Evolutionary conservation across 2,329 filamentous ascomycete genomes (phyloP).

Genomic region (Ilyonectria sp.): DNA sequence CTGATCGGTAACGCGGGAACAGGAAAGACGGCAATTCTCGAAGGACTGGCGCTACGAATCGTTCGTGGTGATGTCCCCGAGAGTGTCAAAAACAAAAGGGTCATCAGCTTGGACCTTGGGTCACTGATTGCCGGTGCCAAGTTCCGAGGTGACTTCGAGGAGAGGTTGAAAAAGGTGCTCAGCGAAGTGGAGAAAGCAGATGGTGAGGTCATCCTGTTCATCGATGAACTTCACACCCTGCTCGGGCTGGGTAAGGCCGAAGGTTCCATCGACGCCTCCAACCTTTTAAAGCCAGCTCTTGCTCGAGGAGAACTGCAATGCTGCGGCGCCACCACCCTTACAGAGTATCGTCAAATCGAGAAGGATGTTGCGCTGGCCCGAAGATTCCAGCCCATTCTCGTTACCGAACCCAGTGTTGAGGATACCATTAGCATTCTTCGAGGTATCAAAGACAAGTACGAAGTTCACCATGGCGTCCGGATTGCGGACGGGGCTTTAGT

Average conservation of each 20-base stretch:
- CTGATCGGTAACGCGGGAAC: slow-evolving; percentile 93
- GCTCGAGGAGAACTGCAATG: slow-evolving; percentile 94
- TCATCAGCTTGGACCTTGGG: slow-evolving; percentile 89
- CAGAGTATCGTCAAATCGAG: slow-evolving; percentile 93
- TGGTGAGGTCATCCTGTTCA: slow-evolving; percentile 92
- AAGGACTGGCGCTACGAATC: slow-evolving; percentile 91
- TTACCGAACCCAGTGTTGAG: slow-evolving; percentile 91
- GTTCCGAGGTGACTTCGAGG: slow-evolving; percentile 96
- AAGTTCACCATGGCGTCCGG: slow-evolving; percentile 95
- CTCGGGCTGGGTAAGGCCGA: slow-evolving; percentile 95
- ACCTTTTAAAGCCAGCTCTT: slow-evolving; percentile 93
- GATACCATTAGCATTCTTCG: slow-evolving; percentile 96
- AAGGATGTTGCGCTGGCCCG: slow-evolving; percentile 95
- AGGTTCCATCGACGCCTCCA: slow-evolving; percentile 96
- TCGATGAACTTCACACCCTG: slow-evolving; percentile 93
- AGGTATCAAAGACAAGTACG: slow-evolving; percentile 97
- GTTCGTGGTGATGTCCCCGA: slow-evolving; percentile 94
- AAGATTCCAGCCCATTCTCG: slow-evolving; percentile 93
- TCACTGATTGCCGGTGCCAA: slow-evolving; percentile 96
- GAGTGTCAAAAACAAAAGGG: slow-evolving; percentile 93
- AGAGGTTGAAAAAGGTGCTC: slow-evolving; percentile 90
- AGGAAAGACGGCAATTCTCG: slow-evolving; percentile 93
- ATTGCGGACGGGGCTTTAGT: slow-evolving; percentile 95
- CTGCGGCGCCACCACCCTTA: slow-evolving; percentile 93
- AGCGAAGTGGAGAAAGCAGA: slow-evolving; percentile 92